These are phyloP conservation scores for Amyloporia xantha DNA, from an alignment of 768 basidiomycete genomes.

Conservation along the genomic window DNA sequence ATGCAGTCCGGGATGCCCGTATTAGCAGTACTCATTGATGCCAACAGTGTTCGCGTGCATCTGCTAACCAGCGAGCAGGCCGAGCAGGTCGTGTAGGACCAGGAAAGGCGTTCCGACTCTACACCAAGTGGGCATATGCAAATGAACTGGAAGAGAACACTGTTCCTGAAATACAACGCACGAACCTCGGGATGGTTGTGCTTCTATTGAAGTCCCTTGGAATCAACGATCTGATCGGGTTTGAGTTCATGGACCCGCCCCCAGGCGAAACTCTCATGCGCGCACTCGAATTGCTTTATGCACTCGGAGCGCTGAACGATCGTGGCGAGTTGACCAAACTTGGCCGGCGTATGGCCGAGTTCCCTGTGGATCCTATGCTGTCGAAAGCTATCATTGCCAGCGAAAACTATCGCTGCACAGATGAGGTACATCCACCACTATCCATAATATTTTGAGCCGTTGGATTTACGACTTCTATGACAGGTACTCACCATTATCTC, in stretches of 20 bases:
- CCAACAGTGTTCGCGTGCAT: conserved; percentile 93
- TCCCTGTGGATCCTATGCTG: conserved; percentile 97
- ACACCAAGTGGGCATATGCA: conserved; percentile 96
- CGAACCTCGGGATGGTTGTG: conserved; percentile 94
- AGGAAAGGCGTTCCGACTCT: conserved; percentile 96
- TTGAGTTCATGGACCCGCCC: conserved; percentile 98
- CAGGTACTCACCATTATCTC: conserved; percentile 94
- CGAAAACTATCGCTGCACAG: conserved; percentile 89
- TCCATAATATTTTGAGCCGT: neutral
- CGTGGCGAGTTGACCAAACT: conserved; percentile 96
- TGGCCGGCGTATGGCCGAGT: conserved; percentile 96
- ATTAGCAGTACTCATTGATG: too few species aligned
- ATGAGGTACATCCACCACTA: conserved; percentile 65
- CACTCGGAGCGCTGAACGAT: conserved; percentile 93
- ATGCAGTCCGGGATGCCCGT: neutral
- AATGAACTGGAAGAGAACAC: conserved; percentile 98
- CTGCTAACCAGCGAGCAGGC: conserved; percentile 95
- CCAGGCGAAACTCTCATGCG: conserved; percentile 97
- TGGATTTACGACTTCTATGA: neutral
- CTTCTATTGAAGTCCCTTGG: conserved; percentile 92
- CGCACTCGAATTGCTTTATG: conserved; percentile 89
- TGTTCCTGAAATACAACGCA: conserved; percentile 98
- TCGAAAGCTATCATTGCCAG: conserved; percentile 95
- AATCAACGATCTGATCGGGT: conserved; percentile 96
- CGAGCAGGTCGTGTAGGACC: conserved; percentile 97